Base-by-base conservation (phyloP, 805 yeast genomes). In the Debaryomyces tyrocola region DNA sequence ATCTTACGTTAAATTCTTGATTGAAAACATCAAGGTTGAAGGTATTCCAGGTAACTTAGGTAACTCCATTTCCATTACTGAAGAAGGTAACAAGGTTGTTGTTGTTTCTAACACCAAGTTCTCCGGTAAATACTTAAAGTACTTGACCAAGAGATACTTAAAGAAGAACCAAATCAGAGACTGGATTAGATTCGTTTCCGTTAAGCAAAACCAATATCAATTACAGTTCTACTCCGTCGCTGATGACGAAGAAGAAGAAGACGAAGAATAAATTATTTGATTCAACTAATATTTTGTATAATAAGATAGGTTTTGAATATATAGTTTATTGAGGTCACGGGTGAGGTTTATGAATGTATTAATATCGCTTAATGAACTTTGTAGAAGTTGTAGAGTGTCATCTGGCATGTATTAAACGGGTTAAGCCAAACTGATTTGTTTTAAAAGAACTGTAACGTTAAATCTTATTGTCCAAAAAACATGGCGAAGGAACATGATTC, bases 101-200 rank as follows among this genome's bases (percentile, higher is more conserved):
- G 90, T 94, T 70, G 88, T 90, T 60, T 80, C 97, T 61, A 84
- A 86, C 78, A 78, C 96, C 78, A 86, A 90, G 81, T 92, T 94
- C 94, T 91, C 97, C 63, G 99, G 99, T 81, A 92, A 95, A 83
- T 94, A 94, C 96, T 86, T 92, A 77, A 94, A 95, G 84, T 94
- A 94, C 95, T 83, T 94, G 75, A 89, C 98, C 71, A 95, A 94
- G 90, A 92, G 96, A 84, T 94, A 89, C 94, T 89, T 94, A 80
- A 95, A 92, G 96, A 94, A 94, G 89, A 90, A 91, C 92, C 96
- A 89, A 81, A 88, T 92, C 83, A 90, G 97, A 84, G 98, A 94
- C 84, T 92, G 98, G 98, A 91, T 92, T 79, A 94, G 98, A 85
- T 91, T 92, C 70, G 96, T 92, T 62, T 88, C 98, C 60, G 85